Base-by-base conservation (phyloP, 2,329 filamentous ascomycete genomes). In the Cryphonectria nitschkei region DNA sequence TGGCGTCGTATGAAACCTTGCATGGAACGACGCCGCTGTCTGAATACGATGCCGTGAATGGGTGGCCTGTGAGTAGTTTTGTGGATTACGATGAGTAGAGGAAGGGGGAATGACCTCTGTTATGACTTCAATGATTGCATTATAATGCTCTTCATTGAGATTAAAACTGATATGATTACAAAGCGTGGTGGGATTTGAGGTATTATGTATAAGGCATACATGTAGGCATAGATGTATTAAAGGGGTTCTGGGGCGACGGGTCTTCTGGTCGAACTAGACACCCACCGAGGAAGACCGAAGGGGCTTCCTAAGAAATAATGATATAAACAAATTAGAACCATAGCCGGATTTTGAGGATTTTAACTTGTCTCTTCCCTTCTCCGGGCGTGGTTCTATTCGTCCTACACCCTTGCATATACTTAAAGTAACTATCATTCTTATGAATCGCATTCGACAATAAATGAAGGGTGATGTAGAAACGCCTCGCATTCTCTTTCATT, bases 61-160 rank as follows among this genome's bases (percentile, higher is more conserved):
- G 81, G 1, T 83, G 81, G 81, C 75, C 79, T 4, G 75, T 74
- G 1, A 81, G 78, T 72, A 82, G 80, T 67, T 80, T 82, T 69
- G 41, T 72, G 22, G 46, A 72, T 46, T 68, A 70, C 67, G 70
- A 74, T 72, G 61, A 64, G n/a, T 64, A 64, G 61, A 13, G 16
- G 8, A 46, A 1, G 14, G 7, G 3, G 34, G 37, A 39, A 16
- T 8, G 11, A 6, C 22, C 13, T 39, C n/a, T 1, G 9, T n/a
- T 22, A 37, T 29, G 4, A 11, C 7, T 61, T 22, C 16, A 34
- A 32, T 34, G 34, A 32, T 16, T 34, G 34, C 11, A 63, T 14
- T 7, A 22, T 26, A 13, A 62, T 39, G 9, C 54, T 32, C 13
- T 34, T 8, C 5, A 7, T 19, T 29, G 29, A 34, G 13, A 39